Base-by-base conservation (phyloP, 73 alveolate genomes). In the Paramecium bursaria region DNA sequence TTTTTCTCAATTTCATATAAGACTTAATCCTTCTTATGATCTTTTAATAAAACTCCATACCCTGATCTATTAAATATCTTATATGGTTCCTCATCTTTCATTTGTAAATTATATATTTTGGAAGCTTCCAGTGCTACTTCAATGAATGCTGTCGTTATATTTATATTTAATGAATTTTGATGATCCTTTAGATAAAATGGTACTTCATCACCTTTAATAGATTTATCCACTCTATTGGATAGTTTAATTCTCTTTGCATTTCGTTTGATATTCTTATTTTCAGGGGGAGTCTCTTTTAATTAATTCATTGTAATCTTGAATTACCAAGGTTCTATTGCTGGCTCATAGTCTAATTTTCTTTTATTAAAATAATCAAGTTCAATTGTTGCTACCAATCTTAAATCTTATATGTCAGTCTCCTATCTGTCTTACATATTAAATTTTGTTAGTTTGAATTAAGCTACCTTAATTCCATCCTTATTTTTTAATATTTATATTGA, bases 71-170 rank as follows among this genome's bases (percentile, higher is more conserved):
- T 79, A 5, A 79, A 53, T 39, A 79, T 79, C 73, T 53, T 52
- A 14, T 79, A 79, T 3, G 89, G 89, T 42, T 79, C 89, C 54
- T 52, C 89, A 55, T 79, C 89, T 3, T 61, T 48, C 89, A 79
- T 79, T 25, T 61, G 30, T 54, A 39, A 42, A 14, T 79, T 79
- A n/a, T 79, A 79, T 26, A 79, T 79, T 47, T 73, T 79, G 30
- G 33, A 55, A 22, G 89, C 89, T 46, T 79, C 89, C 89, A 79
- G 51, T n/a, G 76, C 29, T 19, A 73, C 76, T 17, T 79, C 89
- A 11, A 79, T 54, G 2, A 61, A 42, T 0, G 89, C 75, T 14
- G 76, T 61, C 5, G 85, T 79, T 5, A 79, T 29, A 55, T 79
- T 79, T 1, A 79, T 30, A 13, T 79, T 79, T 25, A 79, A 79